phyloP scores from a whole-genome alignment of 805 yeast genomes.

The Pichia manshurica region DNA sequence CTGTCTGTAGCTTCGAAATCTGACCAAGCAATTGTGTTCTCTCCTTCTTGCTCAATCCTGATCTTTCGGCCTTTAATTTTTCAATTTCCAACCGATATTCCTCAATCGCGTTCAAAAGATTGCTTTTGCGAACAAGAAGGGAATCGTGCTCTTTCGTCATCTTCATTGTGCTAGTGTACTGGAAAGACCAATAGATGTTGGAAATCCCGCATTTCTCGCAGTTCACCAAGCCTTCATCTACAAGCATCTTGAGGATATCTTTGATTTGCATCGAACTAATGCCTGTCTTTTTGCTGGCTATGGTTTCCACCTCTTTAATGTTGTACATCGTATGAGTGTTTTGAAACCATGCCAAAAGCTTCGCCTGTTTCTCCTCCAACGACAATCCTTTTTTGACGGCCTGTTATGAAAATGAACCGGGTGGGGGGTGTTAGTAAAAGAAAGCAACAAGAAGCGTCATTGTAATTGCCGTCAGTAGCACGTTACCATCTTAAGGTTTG shows the following conservation, averaged over 20 bases:
- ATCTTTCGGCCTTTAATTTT: constrained; percentile 8
- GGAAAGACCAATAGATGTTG: constrained; percentile 48
- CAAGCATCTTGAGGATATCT: constrained; percentile 39
- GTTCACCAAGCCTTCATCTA: constrained; percentile 45
- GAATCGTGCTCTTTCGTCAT: constrained; percentile 13
- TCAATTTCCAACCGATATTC: constrained; percentile 13
- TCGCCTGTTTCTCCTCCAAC: constrained; percentile 36
- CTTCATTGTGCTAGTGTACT: constrained; percentile 22
- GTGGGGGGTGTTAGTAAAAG: no score
- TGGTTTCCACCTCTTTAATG: constrained; percentile 46
- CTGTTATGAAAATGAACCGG: constrained; percentile 13
- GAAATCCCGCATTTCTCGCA: constrained; percentile 52
- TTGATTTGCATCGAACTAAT: constrained; percentile 52
- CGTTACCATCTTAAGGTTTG: no score
- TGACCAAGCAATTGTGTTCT: constrained; percentile 8
- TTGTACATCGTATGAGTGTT: constrained; percentile 37
- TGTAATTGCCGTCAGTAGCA: no score
- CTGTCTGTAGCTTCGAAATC: constrained; percentile 13
- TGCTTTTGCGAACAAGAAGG: constrained; percentile 9
- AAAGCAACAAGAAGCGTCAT: no score
- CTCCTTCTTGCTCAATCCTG: not conserved
- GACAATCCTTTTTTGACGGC: constrained; percentile 25
- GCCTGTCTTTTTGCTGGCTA: constrained; percentile 41
- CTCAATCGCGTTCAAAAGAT: constrained; percentile 8
- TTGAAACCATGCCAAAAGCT: constrained; percentile 36